A percentile compares a stretch with the other conserved stretches of the same genome.
Conservation (phyloP, 2,329 filamentous ascomycete species). For the Cryphonectria radicalis region DNA sequence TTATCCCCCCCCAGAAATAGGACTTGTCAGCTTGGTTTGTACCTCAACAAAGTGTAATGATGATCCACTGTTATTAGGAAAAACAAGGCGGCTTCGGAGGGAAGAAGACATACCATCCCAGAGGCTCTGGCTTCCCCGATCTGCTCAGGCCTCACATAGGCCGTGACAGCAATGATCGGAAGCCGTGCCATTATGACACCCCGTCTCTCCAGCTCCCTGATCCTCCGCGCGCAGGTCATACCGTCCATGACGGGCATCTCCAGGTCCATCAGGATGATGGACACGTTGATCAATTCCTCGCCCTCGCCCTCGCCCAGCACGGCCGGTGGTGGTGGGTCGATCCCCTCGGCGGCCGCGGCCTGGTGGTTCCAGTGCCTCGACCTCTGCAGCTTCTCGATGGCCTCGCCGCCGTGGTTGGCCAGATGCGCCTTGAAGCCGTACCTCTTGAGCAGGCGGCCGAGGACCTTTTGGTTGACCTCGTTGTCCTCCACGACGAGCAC, state of each 20-base stretch:
- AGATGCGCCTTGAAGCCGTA: constrained; percentile 64
- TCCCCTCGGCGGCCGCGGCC: constrained; percentile 18
- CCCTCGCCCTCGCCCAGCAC: constrained; percentile 38
- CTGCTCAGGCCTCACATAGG: constrained; percentile 77
- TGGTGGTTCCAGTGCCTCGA: constrained; percentile 57
- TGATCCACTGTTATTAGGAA: neutral
- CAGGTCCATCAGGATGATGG: constrained; percentile 77
- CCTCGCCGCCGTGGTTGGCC: constrained; percentile 65
- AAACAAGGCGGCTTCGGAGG: neutral
- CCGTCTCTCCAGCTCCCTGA: constrained; percentile 68
- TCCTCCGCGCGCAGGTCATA: constrained; percentile 70
- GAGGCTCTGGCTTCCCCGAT: constrained; percentile 71
- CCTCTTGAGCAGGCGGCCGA: constrained; percentile 64
- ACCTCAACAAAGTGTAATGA: neutral
- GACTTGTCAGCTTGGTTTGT: neutral
- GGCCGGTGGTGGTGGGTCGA: constrained; percentile 2
- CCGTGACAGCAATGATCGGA: constrained; percentile 83
- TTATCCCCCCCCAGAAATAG: too few relatives aligned
- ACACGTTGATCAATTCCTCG: constrained; percentile 56
- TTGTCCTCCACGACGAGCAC: constrained; percentile 72
- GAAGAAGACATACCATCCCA: constrained; percentile 66
- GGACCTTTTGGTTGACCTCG: constrained; percentile 67
- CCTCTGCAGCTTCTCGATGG: constrained; percentile 57
- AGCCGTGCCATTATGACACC: constrained; percentile 67
- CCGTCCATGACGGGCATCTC: constrained; percentile 86